These are phyloP conservation scores for Cadophora gregata DNA, from an alignment of 2,329 filamentous ascomycete genomes.

Conservation along the genomic window DNA sequence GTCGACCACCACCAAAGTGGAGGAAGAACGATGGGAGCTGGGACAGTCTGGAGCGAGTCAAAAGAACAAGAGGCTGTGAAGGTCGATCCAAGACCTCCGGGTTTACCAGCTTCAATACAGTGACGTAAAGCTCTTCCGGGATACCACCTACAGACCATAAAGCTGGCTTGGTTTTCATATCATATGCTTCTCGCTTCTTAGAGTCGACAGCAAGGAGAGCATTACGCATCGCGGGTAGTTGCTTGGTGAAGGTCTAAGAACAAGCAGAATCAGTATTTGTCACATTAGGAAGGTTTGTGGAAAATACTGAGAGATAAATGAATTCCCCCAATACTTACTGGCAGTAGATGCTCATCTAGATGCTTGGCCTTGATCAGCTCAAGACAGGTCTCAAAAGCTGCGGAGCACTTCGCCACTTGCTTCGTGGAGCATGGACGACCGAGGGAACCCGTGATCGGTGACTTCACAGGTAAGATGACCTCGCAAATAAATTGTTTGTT, in stretches of 20 bases:
- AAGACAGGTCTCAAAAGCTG: conserved; percentile 84
- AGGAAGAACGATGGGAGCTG: conserved; percentile 71
- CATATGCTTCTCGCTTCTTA: conserved; percentile 76
- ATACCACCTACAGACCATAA: conserved; percentile 65
- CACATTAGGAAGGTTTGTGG: neutral
- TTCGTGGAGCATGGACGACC: conserved; percentile 74
- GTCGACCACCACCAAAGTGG: conserved; percentile 69
- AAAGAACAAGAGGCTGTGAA: conserved; percentile 69
- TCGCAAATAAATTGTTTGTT: conserved; percentile 74
- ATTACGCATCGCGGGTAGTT: conserved; percentile 83
- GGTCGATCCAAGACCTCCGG: conserved; percentile 61
- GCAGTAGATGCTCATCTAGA: conserved; percentile 76
- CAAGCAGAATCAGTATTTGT: neutral
- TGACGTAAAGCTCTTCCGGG: conserved; percentile 64
- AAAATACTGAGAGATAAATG: neutral
- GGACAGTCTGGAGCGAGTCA: conserved; percentile 72
- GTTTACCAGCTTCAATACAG: conserved; percentile 62
- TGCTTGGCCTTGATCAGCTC: conserved; percentile 68
- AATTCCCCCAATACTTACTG: conserved; percentile 44
- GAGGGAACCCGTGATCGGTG: conserved; percentile 70
- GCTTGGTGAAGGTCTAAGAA: conserved; percentile 63
- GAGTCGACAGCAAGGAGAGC: conserved; percentile 81
- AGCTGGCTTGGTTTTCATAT: conserved; percentile 78
- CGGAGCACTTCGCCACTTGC: conserved; percentile 81
- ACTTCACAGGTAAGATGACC: conserved; percentile 75